phyloP scores from a whole-genome alignment of 192 early-diverging fungal genomes.

The Obelidium mucronatum region DNA sequence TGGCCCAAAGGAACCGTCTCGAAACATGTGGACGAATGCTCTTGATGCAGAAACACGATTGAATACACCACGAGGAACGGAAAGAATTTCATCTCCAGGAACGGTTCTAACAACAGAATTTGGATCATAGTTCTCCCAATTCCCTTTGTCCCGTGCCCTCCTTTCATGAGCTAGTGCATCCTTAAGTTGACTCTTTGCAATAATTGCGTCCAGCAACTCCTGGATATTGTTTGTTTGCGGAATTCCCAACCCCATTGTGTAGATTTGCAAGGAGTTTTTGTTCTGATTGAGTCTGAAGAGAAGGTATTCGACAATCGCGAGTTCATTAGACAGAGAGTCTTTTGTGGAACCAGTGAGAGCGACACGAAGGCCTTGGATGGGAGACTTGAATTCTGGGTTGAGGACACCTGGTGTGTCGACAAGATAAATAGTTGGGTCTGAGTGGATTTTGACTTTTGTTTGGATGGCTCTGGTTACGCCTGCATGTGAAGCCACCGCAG shows the following conservation, averaged over 20 bases:
- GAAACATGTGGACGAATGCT: slow-evolving; percentile 79
- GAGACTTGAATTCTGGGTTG: slow-evolving; percentile 83
- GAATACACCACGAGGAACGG: too few species aligned
- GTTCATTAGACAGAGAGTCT: slow-evolving; percentile 81
- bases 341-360: slow-evolving; percentile 80
- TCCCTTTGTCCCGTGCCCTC: too few species aligned
- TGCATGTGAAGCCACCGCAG: slow-evolving; percentile 81
- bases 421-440: slow-evolving; percentile 90
- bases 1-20: slow-evolving; percentile 81
- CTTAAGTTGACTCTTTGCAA: too few species aligned
- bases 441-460: slow-evolving; percentile 80
- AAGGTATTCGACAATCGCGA: slow-evolving; percentile 90
- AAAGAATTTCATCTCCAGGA: too few species aligned
- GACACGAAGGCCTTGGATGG: slow-evolving; percentile 85
- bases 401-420: slow-evolving; percentile 81
- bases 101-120: too few species aligned
- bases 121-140: too few species aligned
- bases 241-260: neutral
- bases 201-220: neutral
- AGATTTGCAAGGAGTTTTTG: slow-evolving; percentile 36
- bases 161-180: too few species aligned
- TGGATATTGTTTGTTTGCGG: neutral
- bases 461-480: slow-evolving; percentile 85
- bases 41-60: slow-evolving; percentile 70
- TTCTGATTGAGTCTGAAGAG: slow-evolving; percentile 80